Conservation (phyloP, 2,329 filamentous ascomycete species). For the Cercospora sp. region DNA sequence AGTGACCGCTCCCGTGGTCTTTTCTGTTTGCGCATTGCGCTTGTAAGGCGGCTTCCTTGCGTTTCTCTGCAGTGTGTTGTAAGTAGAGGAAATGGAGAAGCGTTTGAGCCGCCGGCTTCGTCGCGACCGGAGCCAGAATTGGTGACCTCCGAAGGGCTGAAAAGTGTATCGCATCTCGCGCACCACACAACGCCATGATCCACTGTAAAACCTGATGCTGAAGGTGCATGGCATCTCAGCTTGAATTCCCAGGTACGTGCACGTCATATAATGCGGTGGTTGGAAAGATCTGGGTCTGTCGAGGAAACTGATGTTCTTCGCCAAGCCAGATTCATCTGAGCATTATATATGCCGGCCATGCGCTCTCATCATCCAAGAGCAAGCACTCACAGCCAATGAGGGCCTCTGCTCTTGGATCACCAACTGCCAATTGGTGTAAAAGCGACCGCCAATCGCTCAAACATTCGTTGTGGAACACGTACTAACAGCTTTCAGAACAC, state of each 20-base stretch:
- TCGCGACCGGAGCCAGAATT: not conserved
- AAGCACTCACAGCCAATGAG: not conserved
- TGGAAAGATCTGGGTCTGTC: not conserved
- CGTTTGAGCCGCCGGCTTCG: not conserved
- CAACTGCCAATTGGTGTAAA: not conserved
- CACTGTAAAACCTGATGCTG: not conserved
- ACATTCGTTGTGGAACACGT: not conserved
- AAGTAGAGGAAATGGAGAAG: not conserved
- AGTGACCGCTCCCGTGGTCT: not conserved
- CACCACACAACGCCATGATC: conserved; percentile 4
- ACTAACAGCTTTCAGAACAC: not conserved
- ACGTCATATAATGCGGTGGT: not conserved
- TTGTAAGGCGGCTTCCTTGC: not conserved
- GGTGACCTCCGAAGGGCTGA: not conserved
- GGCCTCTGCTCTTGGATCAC: not conserved
- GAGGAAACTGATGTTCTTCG: not conserved
- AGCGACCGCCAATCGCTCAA: not conserved
- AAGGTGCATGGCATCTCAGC: not conserved
- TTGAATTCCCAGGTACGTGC: not conserved
- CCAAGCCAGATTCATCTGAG: not conserved
- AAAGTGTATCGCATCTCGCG: not conserved
- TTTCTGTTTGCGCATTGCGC: not conserved
- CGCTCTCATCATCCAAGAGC: not conserved
- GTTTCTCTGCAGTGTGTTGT: not conserved
- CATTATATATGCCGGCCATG: not conserved